Evolutionary conservation across 2,329 filamentous ascomycete species (phyloP).

Genomic region (Verticillium zaregamsianum): DNA sequence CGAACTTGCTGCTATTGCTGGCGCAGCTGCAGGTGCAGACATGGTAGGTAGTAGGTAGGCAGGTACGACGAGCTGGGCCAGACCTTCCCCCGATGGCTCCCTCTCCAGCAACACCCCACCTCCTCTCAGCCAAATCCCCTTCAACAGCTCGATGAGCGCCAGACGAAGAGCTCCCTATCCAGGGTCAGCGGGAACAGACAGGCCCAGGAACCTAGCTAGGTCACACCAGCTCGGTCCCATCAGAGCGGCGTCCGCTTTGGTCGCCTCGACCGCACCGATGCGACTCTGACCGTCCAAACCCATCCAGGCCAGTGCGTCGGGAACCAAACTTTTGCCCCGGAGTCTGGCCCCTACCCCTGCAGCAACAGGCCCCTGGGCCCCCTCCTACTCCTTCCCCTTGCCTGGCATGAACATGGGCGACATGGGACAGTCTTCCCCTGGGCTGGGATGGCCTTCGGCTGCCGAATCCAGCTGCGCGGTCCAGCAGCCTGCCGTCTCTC

Average conservation of each 20-base stretch:
- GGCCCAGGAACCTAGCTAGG: not conserved
- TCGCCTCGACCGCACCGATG: conserved; percentile 4
- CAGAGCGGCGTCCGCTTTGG: conserved; percentile 1
- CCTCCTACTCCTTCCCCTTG: not conserved
- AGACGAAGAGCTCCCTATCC: not conserved
- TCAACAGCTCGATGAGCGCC: too few relatives aligned
- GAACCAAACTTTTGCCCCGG: not conserved
- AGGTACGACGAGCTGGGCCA: not conserved
- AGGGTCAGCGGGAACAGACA: not conserved
- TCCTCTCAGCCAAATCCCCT: not conserved
- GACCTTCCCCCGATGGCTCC: not conserved
- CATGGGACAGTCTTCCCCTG: not conserved
- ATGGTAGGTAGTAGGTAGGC: not conserved
- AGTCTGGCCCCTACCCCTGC: not conserved
- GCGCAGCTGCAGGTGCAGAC: not conserved
- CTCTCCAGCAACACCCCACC: not conserved
- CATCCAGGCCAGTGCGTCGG: not conserved
- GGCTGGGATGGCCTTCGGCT: not conserved
- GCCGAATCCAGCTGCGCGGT: not conserved
- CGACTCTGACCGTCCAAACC: conserved; percentile 2
- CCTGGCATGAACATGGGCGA: not conserved
- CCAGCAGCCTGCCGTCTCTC: not conserved
- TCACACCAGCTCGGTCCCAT: not conserved
- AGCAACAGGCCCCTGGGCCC: not conserved
- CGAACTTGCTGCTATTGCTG: not conserved